Conservation (phyloP, 805 yeast species). For the Wickerhamomyces kurtzmanii region DNA sequence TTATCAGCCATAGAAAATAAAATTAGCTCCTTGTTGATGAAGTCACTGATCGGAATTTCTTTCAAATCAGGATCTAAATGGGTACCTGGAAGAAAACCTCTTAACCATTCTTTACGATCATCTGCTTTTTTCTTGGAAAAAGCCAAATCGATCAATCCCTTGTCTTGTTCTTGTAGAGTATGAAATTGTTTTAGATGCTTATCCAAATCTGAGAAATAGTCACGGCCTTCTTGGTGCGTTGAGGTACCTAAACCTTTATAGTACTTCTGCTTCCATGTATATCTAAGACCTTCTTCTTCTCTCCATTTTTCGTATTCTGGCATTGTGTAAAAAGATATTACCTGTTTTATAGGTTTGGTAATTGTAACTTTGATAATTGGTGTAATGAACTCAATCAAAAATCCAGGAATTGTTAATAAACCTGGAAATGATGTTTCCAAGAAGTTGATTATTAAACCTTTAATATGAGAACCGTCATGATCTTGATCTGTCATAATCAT, state of each 20-base stretch:
- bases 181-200: conserved; percentile 82
- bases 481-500: conserved; percentile 99
- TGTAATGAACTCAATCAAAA: conserved; percentile 86
- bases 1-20: conserved; percentile 95
- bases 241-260: conserved; percentile 99
- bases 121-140: conserved; percentile 94
- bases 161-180: conserved; percentile 70
- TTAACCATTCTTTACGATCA: conserved; percentile 94
- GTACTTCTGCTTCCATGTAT: conserved; percentile 88
- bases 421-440: conserved; percentile 94
- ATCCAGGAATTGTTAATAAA: conserved; percentile 80
- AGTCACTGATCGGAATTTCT: conserved; percentile 84
- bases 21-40: conserved; percentile 90
- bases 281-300: conserved; percentile 62
- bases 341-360: conserved; percentile 46
- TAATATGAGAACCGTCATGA: conserved; percentile 98
- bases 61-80: conserved; percentile 70
- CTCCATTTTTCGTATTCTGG: conserved; percentile 96
- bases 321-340: conserved; percentile 80
- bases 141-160: conserved; percentile 75
- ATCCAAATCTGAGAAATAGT: conserved; percentile 79
- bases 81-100: conserved; percentile 87
- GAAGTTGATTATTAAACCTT: conserved; percentile 89
- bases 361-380: conserved; percentile 91
- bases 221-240: conserved; percentile 69